These are phyloP conservation scores for Selaginella tamariscina DNA, from an alignment of 75 land plant species.

Conservation along the genomic window DNA sequence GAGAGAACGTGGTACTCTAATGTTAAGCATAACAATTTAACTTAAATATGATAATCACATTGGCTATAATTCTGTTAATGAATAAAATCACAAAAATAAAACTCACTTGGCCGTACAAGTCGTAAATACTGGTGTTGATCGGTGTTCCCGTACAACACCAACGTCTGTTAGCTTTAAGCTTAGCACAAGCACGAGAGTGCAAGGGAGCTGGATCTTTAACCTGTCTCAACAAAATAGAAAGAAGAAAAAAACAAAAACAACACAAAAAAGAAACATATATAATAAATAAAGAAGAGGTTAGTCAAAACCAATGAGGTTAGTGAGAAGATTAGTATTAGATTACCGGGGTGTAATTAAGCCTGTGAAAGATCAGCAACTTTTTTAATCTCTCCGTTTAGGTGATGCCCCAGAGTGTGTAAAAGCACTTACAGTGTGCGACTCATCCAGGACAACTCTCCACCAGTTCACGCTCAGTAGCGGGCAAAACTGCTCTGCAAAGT, in stretches of 20 bases:
- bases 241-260: not conserved
- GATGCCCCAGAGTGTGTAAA: not conserved
- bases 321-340: too few species aligned
- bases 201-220: slow-evolving; percentile 41
- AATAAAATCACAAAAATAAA: not conserved
- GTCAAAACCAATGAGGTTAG: too few species aligned
- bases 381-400: too few species aligned
- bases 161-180: slow-evolving; percentile 35
- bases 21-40: too few species aligned
- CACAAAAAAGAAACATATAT: not conserved
- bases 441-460: slow-evolving; percentile 41
- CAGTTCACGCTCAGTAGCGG: slow-evolving; percentile 39
- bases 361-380: too few species aligned
- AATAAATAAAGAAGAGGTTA: too few species aligned
- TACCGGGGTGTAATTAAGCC: too few species aligned
- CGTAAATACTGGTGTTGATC: slow-evolving; percentile 36
- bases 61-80: not conserved
- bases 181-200: slow-evolving; percentile 38
- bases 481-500: slow-evolving; percentile 37
- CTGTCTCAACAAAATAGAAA: slow-evolving; percentile 4
- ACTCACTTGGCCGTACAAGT: slow-evolving; percentile 34
- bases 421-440: slow-evolving; percentile 34
- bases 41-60: too few species aligned
- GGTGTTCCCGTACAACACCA: slow-evolving; percentile 45
- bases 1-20: too few species aligned